Percentiles rank a stretch among this genome's conserved stretches.
Evolutionary conservation across 441 rosid genomes (phyloP).

Genomic region (Euphorbia corollata): DNA sequence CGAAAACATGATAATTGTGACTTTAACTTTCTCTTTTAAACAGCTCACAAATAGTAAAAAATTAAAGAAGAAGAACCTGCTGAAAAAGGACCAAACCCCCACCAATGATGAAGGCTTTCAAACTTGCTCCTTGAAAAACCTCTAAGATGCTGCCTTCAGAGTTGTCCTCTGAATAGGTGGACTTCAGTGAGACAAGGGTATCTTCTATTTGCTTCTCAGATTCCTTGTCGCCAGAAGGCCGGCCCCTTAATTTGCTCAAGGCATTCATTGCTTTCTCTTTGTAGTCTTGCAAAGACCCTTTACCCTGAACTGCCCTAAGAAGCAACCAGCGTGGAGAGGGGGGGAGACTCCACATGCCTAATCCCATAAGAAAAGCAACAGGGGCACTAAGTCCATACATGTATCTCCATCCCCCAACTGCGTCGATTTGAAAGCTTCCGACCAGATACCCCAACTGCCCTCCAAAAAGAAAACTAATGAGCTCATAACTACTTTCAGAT

Average conservation of each 20-base stretch:
- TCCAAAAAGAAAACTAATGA: background rate
- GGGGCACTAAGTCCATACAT: slow-evolving; percentile 76
- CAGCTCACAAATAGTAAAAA: slow-evolving; percentile 3
- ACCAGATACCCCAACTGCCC: slow-evolving; percentile 78
- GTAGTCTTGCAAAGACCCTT: slow-evolving; percentile 58
- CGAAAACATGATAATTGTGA: slow-evolving; percentile 10
- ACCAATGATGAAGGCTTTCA: slow-evolving; percentile 86
- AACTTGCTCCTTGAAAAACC: slow-evolving; percentile 77
- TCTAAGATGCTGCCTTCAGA: slow-evolving; percentile 72
- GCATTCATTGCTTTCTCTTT: slow-evolving; percentile 74
- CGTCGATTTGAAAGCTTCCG: slow-evolving; percentile 73
- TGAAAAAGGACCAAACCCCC: slow-evolving; percentile 98
- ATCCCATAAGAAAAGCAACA: slow-evolving; percentile 68
- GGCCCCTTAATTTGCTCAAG: slow-evolving; percentile 73
- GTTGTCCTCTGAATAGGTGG: slow-evolving; percentile 54
- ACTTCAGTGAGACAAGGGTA: slow-evolving; percentile 51
- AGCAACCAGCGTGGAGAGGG: slow-evolving; percentile 97
- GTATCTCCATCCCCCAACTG: slow-evolving; percentile 90
- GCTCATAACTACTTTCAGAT: slow-evolving; percentile 7
- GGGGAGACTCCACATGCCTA: slow-evolving; percentile 88
- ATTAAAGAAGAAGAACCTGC: slow-evolving; percentile 50
- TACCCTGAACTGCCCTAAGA: slow-evolving; percentile 82
- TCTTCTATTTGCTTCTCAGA: slow-evolving; percentile 77
- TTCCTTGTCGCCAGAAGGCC: slow-evolving; percentile 55
- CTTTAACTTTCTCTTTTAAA: background rate